Conservation (phyloP, 176 grass and related monocot species). For the Thalia dealbata region DNA sequence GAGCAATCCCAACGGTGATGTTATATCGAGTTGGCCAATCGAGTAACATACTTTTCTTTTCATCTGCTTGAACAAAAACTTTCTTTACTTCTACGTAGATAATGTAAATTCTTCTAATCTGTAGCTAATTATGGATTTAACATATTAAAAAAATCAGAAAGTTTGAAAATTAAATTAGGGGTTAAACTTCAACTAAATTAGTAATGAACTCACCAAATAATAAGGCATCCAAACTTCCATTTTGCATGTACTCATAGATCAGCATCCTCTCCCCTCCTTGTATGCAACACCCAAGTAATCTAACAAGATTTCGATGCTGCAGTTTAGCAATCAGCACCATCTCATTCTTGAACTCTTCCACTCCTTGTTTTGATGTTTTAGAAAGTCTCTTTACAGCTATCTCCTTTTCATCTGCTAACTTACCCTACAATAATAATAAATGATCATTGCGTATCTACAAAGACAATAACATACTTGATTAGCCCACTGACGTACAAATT, state of each 20-base stretch:
- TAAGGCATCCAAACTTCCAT: neutral
- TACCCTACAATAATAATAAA: neutral
- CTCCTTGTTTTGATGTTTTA: neutral
- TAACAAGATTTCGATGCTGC: neutral
- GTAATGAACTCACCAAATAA: neutral
- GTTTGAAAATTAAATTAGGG: too few relatives aligned
- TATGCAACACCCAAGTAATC: neutral
- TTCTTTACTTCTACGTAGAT: too few relatives aligned
- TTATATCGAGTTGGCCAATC: slow-evolving; percentile 32
- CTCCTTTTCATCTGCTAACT: neutral
- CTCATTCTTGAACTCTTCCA: neutral
- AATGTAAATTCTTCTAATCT: too few relatives aligned
- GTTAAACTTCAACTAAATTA: too few relatives aligned
- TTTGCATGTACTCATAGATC: neutral
- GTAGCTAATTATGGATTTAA: too few relatives aligned
- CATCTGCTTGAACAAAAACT: slow-evolving; percentile 20
- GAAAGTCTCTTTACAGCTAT: neutral
- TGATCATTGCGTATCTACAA: too few relatives aligned
- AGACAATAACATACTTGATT: neutral
- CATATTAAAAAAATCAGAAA: too few relatives aligned
- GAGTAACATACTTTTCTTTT: slow-evolving; percentile 15
- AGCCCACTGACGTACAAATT: too few relatives aligned
- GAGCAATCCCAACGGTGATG: slow-evolving; percentile 37
- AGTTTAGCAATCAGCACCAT: neutral
- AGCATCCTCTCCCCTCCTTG: neutral